phyloP scores from a whole-genome alignment of 352 stramenopile species.

The Phytophthora litchii region DNA sequence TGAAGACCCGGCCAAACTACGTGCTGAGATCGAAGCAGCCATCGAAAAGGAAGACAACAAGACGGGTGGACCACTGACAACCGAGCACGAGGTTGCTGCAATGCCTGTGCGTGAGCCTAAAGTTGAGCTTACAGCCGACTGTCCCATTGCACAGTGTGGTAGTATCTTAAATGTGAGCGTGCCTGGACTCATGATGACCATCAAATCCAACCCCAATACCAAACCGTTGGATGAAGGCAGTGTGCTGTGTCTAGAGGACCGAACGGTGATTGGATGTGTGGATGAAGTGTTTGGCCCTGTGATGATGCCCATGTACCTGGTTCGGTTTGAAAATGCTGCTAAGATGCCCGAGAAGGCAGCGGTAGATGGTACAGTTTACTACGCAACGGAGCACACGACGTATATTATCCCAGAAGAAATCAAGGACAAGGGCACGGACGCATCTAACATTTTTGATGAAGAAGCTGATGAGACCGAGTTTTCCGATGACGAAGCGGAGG shows the following conservation, averaged over 20 bases:
- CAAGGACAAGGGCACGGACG: constrained; percentile 84
- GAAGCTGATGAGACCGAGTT: constrained; percentile 77
- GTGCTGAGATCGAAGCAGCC: constrained; percentile 74
- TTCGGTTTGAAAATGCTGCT: constrained; percentile 70
- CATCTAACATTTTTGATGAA: constrained; percentile 89
- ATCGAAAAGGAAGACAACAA: constrained; percentile 79
- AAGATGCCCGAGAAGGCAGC: constrained; percentile 67
- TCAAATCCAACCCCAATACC: constrained; percentile 66
- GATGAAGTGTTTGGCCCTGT: constrained; percentile 88
- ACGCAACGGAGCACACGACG: constrained; percentile 78
- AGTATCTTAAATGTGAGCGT: constrained; percentile 69
- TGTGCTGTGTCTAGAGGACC: constrained; percentile 81
- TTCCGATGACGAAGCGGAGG: constrained; percentile 86
- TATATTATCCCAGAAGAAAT: constrained; percentile 82
- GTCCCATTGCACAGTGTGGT: constrained; percentile 72
- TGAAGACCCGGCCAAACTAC: constrained; percentile 50
- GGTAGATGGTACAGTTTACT: constrained; percentile 61
- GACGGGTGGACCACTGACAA: constrained; percentile 49
- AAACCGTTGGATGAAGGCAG: constrained; percentile 83
- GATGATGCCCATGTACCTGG: constrained; percentile 87
- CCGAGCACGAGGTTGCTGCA: constrained; percentile 60
- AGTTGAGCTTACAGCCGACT: constrained; percentile 75
- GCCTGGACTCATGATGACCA: constrained; percentile 73
- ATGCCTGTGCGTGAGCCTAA: constrained; percentile 65
- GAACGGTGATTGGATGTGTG: constrained; percentile 77